Percentiles rank a stretch among this genome's conserved stretches.
These are phyloP conservation scores for Fusarium humuli DNA, from an alignment of 2,329 filamentous ascomycete genomes.

Conservation along the genomic window DNA sequence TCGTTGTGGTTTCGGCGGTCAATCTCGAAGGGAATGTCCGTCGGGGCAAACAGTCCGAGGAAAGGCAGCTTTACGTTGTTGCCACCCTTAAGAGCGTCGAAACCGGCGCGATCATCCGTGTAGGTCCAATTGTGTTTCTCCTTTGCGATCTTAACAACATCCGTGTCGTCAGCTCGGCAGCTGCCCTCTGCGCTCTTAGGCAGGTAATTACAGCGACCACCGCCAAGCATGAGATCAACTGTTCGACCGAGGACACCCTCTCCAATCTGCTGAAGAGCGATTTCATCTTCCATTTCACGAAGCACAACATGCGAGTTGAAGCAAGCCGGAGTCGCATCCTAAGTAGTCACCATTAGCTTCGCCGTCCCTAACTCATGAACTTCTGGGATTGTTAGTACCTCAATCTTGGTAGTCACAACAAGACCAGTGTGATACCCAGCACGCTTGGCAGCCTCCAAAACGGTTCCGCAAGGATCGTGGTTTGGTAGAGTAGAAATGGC, in stretches of 20 bases:
- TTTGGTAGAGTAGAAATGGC: conserved; percentile 92
- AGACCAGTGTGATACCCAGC: conserved; percentile 93
- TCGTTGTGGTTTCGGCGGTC: conserved; percentile 84
- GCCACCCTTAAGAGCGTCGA: conserved; percentile 78
- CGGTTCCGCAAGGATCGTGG: conserved; percentile 88
- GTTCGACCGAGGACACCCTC: conserved; percentile 86
- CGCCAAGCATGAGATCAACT: conserved; percentile 92
- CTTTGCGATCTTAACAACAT: conserved; percentile 79
- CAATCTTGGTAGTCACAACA: conserved; percentile 82
- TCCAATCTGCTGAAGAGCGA: conserved; percentile 92
- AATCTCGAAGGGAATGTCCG: conserved; percentile 92
- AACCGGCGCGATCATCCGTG: conserved; percentile 75
- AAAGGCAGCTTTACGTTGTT: conserved; percentile 79
- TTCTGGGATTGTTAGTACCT: conserved; percentile 1
- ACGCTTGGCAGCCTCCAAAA: conserved; percentile 90
- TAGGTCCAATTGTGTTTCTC: conserved; percentile 84
- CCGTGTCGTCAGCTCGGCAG: conserved; percentile 82
- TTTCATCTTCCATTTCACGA: conserved; percentile 85
- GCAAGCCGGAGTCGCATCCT: conserved; percentile 95
- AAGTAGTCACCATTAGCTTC: conserved; percentile 62
- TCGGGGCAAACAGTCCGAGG: conserved; percentile 84
- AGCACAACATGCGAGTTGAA: conserved; percentile 90
- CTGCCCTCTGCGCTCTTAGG: conserved; percentile 84
- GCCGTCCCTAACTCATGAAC: neutral
- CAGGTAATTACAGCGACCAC: conserved; percentile 92